A percentile compares a stretch with the other conserved stretches of the same genome.
phyloP scores from a whole-genome alignment of 2,329 filamentous ascomycete genomes.

The Clonostachys solani region DNA sequence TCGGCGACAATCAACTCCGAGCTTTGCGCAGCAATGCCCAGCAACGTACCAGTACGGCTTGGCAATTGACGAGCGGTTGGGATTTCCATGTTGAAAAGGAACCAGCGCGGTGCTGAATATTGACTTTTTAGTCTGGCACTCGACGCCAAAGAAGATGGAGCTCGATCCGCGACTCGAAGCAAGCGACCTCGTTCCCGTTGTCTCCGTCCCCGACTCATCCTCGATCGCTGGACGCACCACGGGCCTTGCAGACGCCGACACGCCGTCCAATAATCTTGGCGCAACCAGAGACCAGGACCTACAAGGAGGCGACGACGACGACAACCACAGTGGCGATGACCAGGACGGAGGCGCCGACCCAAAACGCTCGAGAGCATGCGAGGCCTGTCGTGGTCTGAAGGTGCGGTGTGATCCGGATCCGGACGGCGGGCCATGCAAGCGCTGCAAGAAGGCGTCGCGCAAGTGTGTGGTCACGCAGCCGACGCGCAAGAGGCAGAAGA shows the following conservation, averaged over 20 bases:
- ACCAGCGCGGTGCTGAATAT: too few relatives aligned
- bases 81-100: too few relatives aligned
- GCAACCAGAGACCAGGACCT: not conserved
- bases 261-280: not conserved
- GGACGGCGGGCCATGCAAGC: constrained; percentile 60
- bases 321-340: constrained; percentile 3
- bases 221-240: not conserved
- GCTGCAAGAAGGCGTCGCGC: constrained; percentile 78
- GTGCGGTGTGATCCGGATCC: constrained; percentile 81
- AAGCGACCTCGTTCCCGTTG: not conserved
- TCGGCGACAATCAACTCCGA: too few relatives aligned
- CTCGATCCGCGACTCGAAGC: constrained; percentile 21
- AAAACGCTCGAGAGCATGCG: constrained; percentile 69
- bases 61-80: too few relatives aligned
- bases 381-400: constrained; percentile 71
- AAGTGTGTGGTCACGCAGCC: constrained; percentile 73
- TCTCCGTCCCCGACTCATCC: constrained; percentile 1
- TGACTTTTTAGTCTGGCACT: too few relatives aligned
- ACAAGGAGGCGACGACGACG: not conserved
- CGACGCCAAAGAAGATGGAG: constrained; percentile 14
- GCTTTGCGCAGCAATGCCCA: too few relatives aligned
- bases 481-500: constrained; percentile 78
- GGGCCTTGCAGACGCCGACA: constrained; percentile 2
- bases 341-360: constrained; percentile 34
- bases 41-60: not conserved